Evolutionary conservation across 2,329 filamentous ascomycete species (phyloP).

Genomic region (Fusarium equiseti): DNA sequence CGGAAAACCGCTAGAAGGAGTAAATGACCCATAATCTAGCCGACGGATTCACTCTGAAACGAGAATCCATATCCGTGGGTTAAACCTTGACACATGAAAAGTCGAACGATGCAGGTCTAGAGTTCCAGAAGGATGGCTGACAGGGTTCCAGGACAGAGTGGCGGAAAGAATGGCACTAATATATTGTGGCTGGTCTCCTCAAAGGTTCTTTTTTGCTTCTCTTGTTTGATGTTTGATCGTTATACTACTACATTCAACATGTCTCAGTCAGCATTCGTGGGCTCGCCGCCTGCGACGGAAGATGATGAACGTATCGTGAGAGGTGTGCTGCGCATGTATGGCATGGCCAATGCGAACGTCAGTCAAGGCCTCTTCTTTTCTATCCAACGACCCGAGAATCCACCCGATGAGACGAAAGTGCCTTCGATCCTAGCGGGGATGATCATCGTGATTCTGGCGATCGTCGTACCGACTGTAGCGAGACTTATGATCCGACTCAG

Average conservation of each 20-base stretch:
- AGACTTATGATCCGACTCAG: constrained; percentile 17
- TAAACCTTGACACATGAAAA: background rate
- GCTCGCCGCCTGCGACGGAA: constrained; percentile 6
- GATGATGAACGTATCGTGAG: constrained; percentile 24
- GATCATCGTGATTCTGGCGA: constrained; percentile 31
- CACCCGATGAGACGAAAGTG: constrained; percentile 16
- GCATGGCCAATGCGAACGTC: constrained; percentile 9
- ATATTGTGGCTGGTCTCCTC: background rate
- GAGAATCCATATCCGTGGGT: background rate
- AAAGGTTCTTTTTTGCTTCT: background rate
- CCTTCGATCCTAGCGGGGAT: constrained; percentile 22
- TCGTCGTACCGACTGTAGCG: constrained; percentile 14
- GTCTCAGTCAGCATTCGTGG: constrained; percentile 19
- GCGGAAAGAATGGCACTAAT: background rate
- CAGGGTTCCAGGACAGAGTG: background rate
- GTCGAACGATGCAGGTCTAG: background rate
- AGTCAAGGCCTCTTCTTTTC: constrained; percentile 16
- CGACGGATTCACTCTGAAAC: background rate
- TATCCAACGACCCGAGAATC: constrained; percentile 6
- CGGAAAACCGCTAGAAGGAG: background rate
- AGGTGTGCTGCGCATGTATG: constrained; percentile 21
- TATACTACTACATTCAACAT: background rate
- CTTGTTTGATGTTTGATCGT: background rate
- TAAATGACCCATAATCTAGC: background rate
- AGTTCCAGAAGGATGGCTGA: background rate